Evolutionary conservation across 2,329 filamentous ascomycete genomes (phyloP), one percentile per base, ranked within the genome.

Genomic region (Diaporthe amygdali): DNA sequence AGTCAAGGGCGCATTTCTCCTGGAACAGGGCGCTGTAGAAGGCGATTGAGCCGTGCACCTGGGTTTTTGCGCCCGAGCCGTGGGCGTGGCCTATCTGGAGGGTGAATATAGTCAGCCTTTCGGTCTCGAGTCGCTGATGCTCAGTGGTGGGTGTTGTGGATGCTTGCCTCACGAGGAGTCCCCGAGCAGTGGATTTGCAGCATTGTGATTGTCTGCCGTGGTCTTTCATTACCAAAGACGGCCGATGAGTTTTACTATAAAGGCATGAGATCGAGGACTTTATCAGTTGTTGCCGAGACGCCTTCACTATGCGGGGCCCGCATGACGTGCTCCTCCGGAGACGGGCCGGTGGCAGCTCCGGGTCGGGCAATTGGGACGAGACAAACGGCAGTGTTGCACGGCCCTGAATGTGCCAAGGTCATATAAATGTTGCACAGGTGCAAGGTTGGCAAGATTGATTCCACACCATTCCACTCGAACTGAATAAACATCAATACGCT

Each of bases 1-100:
- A 74, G 49, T 46, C 44, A 44, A 74, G 54, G 41, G 51, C 39
- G 56, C 71, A 74, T 39, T 61, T 71, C 0, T 44, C 37, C 22
- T 55, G 52, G 54, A 74, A 73, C 15, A 74, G 25, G 7, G 25
- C 15, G 12, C 20, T 22, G 56, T 73, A 73, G 44, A 74, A 74
- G 32, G 56, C 10, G 34, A 74, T 63, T 22, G 68, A 71, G 56
- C 72, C 56, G n/a, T 22, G 41, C 52, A 74, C 68, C 14, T 66
- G 68, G 34, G 55, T 6, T 14, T 27, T 59, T 5, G 72, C 72
- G 14, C 17, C 22, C 2, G 52, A 30, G 71, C 72, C 72, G 55
- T 74, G 72, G 27, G 32, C 15, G 9, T 25, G 37, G 44, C 72
- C 72, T 30, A 74, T 71, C 64, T 73, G 34, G 17, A 27, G 9